phyloP scores from a whole-genome alignment of 352 stramenopile species.

The Aphanomyces invadans region DNA sequence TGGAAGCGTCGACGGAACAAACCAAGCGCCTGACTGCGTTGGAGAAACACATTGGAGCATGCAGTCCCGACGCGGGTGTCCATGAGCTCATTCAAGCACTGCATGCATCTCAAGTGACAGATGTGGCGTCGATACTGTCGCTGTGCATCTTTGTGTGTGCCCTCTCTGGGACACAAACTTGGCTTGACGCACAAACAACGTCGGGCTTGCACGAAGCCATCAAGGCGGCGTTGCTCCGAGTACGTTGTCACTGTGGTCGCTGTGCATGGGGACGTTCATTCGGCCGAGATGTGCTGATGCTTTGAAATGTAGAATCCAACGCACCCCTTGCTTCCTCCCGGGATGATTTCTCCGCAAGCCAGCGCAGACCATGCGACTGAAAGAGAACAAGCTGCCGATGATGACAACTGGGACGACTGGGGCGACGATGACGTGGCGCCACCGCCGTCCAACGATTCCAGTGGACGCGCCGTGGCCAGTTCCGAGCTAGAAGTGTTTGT shows the following conservation, averaged over 20 bases:
- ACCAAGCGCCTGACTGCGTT: constrained; percentile 31
- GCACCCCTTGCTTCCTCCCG: constrained; percentile 31
- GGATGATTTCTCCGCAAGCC: constrained; percentile 6
- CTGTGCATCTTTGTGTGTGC: constrained; percentile 60
- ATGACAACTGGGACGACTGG: constrained; percentile 64
- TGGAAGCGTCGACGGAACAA: constrained; percentile 39
- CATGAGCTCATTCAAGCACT: constrained; percentile 54
- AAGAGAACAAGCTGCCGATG: constrained; percentile 26
- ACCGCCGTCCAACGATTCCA: too few relatives aligned
- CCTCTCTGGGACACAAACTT: constrained; percentile 30
- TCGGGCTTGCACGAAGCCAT: constrained; percentile 13
- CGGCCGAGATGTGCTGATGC: neutral
- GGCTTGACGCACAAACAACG: neutral
- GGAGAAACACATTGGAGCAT: neutral
- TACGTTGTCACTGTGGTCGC: neutral
- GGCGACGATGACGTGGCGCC: constrained; percentile 23
- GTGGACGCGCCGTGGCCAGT: too few relatives aligned
- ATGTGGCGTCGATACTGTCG: constrained; percentile 42
- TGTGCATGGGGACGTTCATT: too few relatives aligned
- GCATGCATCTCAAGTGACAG: constrained; percentile 26
- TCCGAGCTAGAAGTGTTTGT: constrained; percentile 25
- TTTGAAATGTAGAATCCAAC: constrained; percentile 16
- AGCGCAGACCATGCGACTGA: neutral
- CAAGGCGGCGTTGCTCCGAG: neutral
- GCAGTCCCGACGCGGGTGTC: constrained; percentile 50